Base-by-base conservation (phyloP, 2,329 filamentous ascomycete species). In the Botrytis sinoallii region DNA sequence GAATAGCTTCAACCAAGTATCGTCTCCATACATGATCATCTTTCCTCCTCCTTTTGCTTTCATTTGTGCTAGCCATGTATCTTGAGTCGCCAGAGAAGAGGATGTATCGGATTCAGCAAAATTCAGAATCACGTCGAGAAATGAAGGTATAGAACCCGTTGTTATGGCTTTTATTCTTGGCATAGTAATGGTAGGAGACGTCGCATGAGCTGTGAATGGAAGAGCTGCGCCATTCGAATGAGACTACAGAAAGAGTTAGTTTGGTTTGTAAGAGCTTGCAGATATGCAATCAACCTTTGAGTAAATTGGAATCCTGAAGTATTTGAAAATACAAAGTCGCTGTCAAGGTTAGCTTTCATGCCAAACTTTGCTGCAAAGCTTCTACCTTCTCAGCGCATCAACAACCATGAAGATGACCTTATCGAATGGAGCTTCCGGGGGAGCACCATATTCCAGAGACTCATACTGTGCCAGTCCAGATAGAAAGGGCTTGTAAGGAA, bases 181-280 rank as follows among this genome's bases (percentile, higher is more conserved):
- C 96, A 99, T 98, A 29, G 96, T 99, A 75, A 99, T 95, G 12
- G 96, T 99, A 2, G 96, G 96, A 70, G 97, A 94, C n/a, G 93
- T 92, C 29, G 96, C 96, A 87, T 97, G 92, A 48, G 95, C 95
- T 46, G 96, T 99, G 82, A 97, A 99, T 4, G 96, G 96, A 55
- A 98, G 86, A 10, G 96, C 97, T 74, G 88, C 88, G 74, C 95
- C 95, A 78, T 94, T 97, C 52, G 67, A 74, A 79, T 77, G 29
- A 78, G 80, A 76, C 76, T 79, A 61, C 57, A 48, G 42, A 20
- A 35, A 32, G 60, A 59, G 72, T 69, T 70, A 74, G 75, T 70
- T 74, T 10, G n/a, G 66, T 25, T n/a, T 9, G 25, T 32, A 32
- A 10, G 25, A 32, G n/a, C 1, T 59, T 72, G 38, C 35, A 44